These are phyloP conservation scores for Favolaschia claudopus DNA, from an alignment of 768 basidiomycete genomes.

Conservation along the genomic window DNA sequence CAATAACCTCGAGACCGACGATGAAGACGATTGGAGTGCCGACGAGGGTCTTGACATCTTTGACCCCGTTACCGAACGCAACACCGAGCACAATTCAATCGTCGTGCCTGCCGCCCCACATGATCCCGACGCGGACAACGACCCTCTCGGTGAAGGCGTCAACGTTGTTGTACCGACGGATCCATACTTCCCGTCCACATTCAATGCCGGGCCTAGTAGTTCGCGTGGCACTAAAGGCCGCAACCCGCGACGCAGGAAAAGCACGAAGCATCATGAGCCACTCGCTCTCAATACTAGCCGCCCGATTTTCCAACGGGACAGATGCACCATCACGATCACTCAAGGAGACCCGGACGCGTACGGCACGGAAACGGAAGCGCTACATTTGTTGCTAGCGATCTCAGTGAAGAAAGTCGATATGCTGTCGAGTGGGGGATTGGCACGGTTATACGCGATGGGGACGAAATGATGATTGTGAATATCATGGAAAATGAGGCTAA, in stretches of 20 bases:
- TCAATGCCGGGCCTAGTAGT: constrained; percentile 53
- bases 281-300: constrained; percentile 73
- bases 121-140: constrained; percentile 65
- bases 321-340: constrained; percentile 88
- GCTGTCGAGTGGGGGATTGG: constrained; percentile 99
- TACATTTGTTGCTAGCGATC: constrained; percentile 95
- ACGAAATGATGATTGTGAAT: constrained; percentile 90
- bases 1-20: constrained; percentile 55
- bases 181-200: constrained; percentile 80
- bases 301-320: constrained; percentile 88
- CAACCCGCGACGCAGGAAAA: constrained; percentile 64
- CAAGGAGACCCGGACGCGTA: constrained; percentile 82
- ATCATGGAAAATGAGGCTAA: constrained; percentile 94
- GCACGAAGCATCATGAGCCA: constrained; percentile 69
- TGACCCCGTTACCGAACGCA: constrained; percentile 84
- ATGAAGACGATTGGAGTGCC: constrained; percentile 65
- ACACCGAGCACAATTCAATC: constrained; percentile 85
- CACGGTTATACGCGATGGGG: constrained; percentile 93
- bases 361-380: constrained; percentile 62
- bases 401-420: constrained; percentile 93
- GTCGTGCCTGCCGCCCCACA: constrained; percentile 51
- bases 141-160: constrained; percentile 90
- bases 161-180: constrained; percentile 87
- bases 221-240: constrained; percentile 47
- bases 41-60: constrained; percentile 68